These are phyloP conservation scores for Sanghuangporus baumii DNA, from an alignment of 1,284 basidiomycete genomes.

Conservation along the genomic window DNA sequence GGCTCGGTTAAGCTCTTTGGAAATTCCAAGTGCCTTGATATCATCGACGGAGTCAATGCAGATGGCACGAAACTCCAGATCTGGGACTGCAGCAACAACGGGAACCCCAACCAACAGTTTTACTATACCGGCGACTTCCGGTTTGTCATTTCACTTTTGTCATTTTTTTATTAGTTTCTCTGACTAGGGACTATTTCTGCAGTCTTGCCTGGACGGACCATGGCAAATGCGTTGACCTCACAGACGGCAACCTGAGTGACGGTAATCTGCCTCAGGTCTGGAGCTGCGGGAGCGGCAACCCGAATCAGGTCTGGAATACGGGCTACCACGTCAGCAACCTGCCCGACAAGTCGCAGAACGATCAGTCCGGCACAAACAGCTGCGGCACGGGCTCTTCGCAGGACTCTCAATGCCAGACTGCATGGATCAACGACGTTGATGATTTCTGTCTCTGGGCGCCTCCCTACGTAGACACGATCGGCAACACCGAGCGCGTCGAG, in stretches of 20 bases:
- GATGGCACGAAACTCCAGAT: slow-evolving; percentile 45
- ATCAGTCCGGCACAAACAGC: slow-evolving; percentile 49
- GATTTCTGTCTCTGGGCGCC: slow-evolving; percentile 30
- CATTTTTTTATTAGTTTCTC: neutral
- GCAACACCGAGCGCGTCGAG: slow-evolving; percentile 41
- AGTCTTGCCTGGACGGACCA: slow-evolving; percentile 39
- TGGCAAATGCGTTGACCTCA: slow-evolving; percentile 44
- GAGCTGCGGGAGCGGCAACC: slow-evolving; percentile 32
- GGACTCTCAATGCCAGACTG: slow-evolving; percentile 50
- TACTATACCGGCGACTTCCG: slow-evolving; percentile 38
- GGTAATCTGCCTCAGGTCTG: slow-evolving; percentile 42
- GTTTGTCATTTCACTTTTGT: slow-evolving; percentile 6
- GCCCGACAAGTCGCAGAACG: slow-evolving; percentile 42
- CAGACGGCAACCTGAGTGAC: slow-evolving; percentile 32
- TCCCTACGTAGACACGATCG: slow-evolving; percentile 33
- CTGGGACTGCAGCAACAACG: slow-evolving; percentile 34
- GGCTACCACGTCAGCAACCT: slow-evolving; percentile 38
- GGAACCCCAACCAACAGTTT: slow-evolving; percentile 39
- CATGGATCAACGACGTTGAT: slow-evolving; percentile 42
- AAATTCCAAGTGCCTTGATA: slow-evolving; percentile 41
- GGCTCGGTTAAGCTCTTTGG: slow-evolving; percentile 38
- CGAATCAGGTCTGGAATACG: slow-evolving; percentile 46
- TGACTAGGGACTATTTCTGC: neutral
- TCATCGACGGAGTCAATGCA: slow-evolving; percentile 31
- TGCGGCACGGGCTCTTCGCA: slow-evolving; percentile 47